phyloP scores from a whole-genome alignment of 192 early-diverging fungal species.

The Linnemannia exigua region DNA sequence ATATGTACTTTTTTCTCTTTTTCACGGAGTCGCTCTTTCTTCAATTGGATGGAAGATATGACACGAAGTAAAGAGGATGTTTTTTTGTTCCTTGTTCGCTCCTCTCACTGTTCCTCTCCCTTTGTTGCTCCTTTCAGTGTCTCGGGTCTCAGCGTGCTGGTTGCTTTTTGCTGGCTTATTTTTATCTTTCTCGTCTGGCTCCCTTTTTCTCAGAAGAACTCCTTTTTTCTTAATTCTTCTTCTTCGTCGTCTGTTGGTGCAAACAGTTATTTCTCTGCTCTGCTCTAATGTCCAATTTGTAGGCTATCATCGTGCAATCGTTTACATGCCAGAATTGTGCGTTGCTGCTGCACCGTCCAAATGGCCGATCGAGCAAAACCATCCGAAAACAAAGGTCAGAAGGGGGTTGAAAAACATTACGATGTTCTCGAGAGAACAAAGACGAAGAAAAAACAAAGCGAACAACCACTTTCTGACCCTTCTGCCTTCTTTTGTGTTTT shows the following conservation, averaged over 20 bases:
- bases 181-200: neutral
- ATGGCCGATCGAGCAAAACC: neutral
- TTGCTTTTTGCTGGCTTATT: neutral
- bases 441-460: no score
- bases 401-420: neutral
- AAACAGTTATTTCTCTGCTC: neutral
- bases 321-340: neutral
- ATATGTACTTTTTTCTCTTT: neutral
- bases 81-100: conserved; percentile 2
- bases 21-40: neutral
- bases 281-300: neutral
- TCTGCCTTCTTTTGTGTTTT: neutral
- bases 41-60: neutral
- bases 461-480: neutral
- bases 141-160: neutral
- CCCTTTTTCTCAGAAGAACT: conserved; percentile 17
- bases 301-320: neutral
- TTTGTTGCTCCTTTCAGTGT: no score
- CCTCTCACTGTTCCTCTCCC: neutral
- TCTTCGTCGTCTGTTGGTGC: neutral
- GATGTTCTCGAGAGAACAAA: neutral
- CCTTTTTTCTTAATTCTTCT: conserved; percentile 8
- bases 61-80: neutral
- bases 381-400: neutral
- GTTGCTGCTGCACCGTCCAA: neutral